Conservation (phyloP, 2,329 filamentous ascomycete genomes). For the Fusarium nygamai region DNA sequence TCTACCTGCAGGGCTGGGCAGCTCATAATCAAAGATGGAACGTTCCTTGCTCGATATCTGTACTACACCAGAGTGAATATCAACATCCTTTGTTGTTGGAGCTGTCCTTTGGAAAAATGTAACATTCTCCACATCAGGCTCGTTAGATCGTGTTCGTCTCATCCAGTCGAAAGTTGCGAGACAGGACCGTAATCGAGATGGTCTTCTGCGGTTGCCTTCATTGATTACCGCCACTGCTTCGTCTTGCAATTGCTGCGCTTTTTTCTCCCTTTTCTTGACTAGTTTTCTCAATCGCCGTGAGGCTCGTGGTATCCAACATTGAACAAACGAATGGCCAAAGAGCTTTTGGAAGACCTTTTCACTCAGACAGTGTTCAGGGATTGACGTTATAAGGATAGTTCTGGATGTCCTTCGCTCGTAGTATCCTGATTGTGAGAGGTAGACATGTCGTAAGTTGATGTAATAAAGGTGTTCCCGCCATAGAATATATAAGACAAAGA, state of each 20-base stretch:
- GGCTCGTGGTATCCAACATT: neutral
- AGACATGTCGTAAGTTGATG: neutral
- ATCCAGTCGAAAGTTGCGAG: fast-evolving
- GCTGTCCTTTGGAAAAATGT: fast-evolving
- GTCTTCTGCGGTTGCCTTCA: fast-evolving
- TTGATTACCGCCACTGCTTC: neutral
- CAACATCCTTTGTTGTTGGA: fast-evolving
- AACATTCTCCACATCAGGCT: neutral
- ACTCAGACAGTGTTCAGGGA: neutral
- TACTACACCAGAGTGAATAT: fast-evolving
- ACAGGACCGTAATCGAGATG: neutral
- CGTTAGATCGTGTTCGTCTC: fast-evolving
- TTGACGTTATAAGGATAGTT: fast-evolving
- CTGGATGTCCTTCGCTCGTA: neutral
- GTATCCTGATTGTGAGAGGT: neutral
- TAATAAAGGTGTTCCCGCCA: neutral
- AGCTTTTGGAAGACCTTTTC: neutral
- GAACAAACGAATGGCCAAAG: fast-evolving
- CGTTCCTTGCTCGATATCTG: fast-evolving
- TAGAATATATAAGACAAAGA: fast-evolving
- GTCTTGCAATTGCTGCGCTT: neutral
- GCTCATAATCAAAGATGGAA: fast-evolving
- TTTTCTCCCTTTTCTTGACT: neutral
- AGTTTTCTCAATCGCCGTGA: neutral
- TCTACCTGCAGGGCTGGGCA: fast-evolving